Conservation (phyloP, 2,329 filamentous ascomycete species). For the Malbranchea zuffiana region DNA sequence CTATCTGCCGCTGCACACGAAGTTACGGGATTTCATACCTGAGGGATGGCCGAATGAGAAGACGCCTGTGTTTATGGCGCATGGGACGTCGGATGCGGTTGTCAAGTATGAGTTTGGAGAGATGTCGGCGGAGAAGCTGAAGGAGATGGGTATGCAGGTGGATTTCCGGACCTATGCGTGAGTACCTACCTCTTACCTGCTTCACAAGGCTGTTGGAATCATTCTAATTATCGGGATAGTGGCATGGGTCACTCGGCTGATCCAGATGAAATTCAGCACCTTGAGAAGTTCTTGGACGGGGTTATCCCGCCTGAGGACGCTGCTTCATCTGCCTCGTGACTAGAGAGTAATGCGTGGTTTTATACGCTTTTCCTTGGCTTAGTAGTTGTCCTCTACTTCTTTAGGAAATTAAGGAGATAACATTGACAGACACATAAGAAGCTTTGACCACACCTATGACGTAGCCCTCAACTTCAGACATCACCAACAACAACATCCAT, state of each 20-base stretch:
- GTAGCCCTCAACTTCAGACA: neutral
- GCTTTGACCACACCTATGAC: too few species aligned
- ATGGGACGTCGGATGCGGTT: slow-evolving; percentile 67
- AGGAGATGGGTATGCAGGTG: slow-evolving; percentile 59
- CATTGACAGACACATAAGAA: slow-evolving; percentile 1
- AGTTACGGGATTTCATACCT: slow-evolving; percentile 48
- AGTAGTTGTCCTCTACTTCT: slow-evolving; percentile 1
- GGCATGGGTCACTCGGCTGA: slow-evolving; percentile 66
- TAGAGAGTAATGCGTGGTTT: neutral
- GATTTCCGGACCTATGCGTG: slow-evolving; percentile 66
- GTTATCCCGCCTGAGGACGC: slow-evolving; percentile 39
- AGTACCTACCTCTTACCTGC: slow-evolving; percentile 23
- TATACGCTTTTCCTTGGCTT: slow-evolving; percentile 8
- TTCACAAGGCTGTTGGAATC: neutral
- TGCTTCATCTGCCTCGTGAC: slow-evolving; percentile 10
- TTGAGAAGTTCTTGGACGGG: slow-evolving; percentile 54
- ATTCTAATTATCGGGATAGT: slow-evolving; percentile 35
- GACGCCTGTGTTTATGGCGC: slow-evolving; percentile 79
- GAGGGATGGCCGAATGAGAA: slow-evolving; percentile 52
- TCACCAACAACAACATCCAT: neutral
- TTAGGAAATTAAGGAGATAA: too few species aligned
- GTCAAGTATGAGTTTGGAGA: slow-evolving; percentile 60
- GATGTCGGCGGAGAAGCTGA: slow-evolving; percentile 55
- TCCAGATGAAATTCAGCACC: slow-evolving; percentile 66
- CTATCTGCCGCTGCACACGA: slow-evolving; percentile 63